Conservation (phyloP, 2,329 filamentous ascomycete species). For the Neodidymelliopsis sp. region DNA sequence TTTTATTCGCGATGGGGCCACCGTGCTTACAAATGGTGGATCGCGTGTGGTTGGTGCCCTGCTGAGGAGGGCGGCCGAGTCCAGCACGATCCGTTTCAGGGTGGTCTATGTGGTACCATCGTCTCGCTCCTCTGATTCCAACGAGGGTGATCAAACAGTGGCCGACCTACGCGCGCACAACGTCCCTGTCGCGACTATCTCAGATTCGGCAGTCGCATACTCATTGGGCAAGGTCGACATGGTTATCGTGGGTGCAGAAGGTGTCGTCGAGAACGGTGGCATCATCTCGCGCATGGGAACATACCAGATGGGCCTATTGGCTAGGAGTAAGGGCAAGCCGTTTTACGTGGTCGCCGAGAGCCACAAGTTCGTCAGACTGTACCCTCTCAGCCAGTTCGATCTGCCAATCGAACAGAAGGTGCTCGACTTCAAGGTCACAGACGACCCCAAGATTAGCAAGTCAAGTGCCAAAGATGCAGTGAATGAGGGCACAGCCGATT, state of each 20-base stretch:
- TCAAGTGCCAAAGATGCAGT: constrained; percentile 51
- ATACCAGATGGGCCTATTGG: constrained; percentile 85
- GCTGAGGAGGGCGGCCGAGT: constrained; percentile 75
- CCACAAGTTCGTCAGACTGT: constrained; percentile 93
- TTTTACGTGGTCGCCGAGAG: constrained; percentile 94
- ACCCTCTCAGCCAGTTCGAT: constrained; percentile 82
- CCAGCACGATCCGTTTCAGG: constrained; percentile 72
- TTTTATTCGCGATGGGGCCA: constrained; percentile 79
- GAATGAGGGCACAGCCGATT: constrained; percentile 49
- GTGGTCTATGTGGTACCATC: constrained; percentile 73
- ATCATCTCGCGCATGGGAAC: constrained; percentile 88
- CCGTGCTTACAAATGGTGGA: constrained; percentile 90
- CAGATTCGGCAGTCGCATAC: constrained; percentile 78
- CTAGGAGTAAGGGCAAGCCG: constrained; percentile 74
- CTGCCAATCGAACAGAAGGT: constrained; percentile 81
- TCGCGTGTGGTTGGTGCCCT: constrained; percentile 83
- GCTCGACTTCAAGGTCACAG: constrained; percentile 72
- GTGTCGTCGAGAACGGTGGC: constrained; percentile 92
- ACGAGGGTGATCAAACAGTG: constrained; percentile 75
- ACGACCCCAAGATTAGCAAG: constrained; percentile 35
- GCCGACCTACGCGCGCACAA: constrained; percentile 73
- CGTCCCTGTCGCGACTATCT: constrained; percentile 83
- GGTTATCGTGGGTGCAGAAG: constrained; percentile 74
- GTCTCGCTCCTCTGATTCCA: constrained; percentile 43
- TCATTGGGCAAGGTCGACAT: constrained; percentile 77